Evolutionary conservation across 1,284 basidiomycete species (phyloP).

Genomic region (Papiliotrema laurentii): DNA sequence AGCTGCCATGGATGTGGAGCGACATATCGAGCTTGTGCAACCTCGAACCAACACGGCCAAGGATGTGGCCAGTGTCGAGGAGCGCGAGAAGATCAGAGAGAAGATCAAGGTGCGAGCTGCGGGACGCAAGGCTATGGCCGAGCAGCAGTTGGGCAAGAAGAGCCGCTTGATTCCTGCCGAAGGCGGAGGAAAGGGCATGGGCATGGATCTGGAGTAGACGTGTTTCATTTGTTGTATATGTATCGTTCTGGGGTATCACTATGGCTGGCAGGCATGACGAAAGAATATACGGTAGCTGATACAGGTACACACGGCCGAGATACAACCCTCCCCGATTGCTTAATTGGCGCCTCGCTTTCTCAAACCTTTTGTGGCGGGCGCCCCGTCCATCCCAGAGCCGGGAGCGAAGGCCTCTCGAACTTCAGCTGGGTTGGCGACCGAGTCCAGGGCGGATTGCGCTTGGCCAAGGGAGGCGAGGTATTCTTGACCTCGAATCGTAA

Average conservation of each 20-base stretch:
- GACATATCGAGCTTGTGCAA: constrained; percentile 63
- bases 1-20: constrained; percentile 55
- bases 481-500: constrained; percentile 40
- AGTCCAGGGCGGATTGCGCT: constrained; percentile 4
- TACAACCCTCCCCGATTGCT: too few relatives aligned
- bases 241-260: background rate
- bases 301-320: too few relatives aligned
- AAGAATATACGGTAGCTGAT: too few relatives aligned
- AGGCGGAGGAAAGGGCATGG: constrained; percentile 50
- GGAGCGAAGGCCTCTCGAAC: constrained; percentile 3
- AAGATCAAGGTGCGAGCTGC: constrained; percentile 75
- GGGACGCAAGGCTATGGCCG: constrained; percentile 51
- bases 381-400: constrained; percentile 4
- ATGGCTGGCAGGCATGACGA: too few relatives aligned
- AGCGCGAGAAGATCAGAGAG: constrained; percentile 54
- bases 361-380: background rate
- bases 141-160: constrained; percentile 43
- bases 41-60: constrained; percentile 52
- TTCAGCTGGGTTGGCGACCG: background rate
- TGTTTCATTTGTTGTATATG: background rate
- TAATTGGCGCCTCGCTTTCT: too few relatives aligned
- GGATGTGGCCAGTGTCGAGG: constrained; percentile 49
- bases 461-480: constrained; percentile 28
- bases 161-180: constrained; percentile 61
- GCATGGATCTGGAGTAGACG: constrained; percentile 32